phyloP scores from a whole-genome alignment of 768 basidiomycete genomes.

The Mycena indigotica region DNA sequence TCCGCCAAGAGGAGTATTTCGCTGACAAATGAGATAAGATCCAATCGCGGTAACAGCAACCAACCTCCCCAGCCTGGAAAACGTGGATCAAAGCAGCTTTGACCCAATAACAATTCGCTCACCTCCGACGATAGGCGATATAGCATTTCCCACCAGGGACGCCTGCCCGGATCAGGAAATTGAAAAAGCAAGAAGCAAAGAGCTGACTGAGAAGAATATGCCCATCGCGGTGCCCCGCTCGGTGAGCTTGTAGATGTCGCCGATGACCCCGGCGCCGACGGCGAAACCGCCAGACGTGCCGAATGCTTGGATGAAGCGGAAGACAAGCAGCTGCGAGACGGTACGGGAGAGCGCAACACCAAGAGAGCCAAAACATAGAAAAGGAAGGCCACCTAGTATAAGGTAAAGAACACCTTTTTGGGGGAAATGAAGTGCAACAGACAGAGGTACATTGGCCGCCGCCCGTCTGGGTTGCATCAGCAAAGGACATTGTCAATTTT shows the following conservation, averaged over 20 bases:
- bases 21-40: slow-evolving; percentile 28
- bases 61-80: slow-evolving; percentile 21
- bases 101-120: not conserved
- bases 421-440: too few relatives aligned
- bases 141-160: slow-evolving; percentile 42
- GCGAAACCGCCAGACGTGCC: slow-evolving; percentile 45
- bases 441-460: slow-evolving; percentile 48
- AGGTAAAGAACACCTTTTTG: too few relatives aligned
- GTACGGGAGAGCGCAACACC: slow-evolving; percentile 45
- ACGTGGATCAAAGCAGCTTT: not conserved
- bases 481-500: not conserved
- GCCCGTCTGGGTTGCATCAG: slow-evolving; percentile 43
- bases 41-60: slow-evolving; percentile 4
- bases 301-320: slow-evolving; percentile 57
- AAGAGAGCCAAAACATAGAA: slow-evolving; percentile 49
- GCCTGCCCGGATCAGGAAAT: slow-evolving; percentile 31
- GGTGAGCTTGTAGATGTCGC: slow-evolving; percentile 52
- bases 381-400: slow-evolving; percentile 45
- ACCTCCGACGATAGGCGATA: slow-evolving; percentile 47
- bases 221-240: slow-evolving; percentile 54
- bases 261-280: slow-evolving; percentile 42
- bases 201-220: slow-evolving; percentile 43
- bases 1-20: slow-evolving; percentile 51
- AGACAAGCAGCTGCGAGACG: slow-evolving; percentile 45
- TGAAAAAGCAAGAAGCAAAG: not conserved